A percentile compares a stretch with the other conserved stretches of the same genome.
These are phyloP conservation scores for Cystobasidium slooffiae DNA, from an alignment of 1,284 basidiomycete species.

Conservation along the genomic window DNA sequence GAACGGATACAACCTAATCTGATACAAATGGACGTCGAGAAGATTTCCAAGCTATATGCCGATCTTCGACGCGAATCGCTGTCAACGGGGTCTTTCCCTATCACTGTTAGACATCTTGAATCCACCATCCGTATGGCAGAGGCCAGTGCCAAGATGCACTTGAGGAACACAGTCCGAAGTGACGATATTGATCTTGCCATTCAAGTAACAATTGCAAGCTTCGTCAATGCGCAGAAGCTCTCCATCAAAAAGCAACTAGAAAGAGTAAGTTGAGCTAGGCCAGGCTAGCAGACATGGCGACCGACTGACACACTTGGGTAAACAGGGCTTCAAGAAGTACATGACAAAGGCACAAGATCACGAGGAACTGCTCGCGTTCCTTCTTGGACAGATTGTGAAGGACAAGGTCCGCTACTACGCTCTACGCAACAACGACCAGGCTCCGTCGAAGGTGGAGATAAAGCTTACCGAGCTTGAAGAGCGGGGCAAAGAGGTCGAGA, in stretches of 20 bases:
- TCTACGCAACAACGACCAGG: slow-evolving; percentile 71
- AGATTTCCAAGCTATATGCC: slow-evolving; percentile 90
- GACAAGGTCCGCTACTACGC: slow-evolving; percentile 86
- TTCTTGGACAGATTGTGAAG: slow-evolving; percentile 92
- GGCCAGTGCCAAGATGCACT: slow-evolving; percentile 96
- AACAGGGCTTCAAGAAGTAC: slow-evolving; percentile 92
- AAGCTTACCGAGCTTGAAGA: slow-evolving; percentile 80
- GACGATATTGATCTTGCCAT: slow-evolving; percentile 99
- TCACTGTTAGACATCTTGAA: slow-evolving; percentile 96
- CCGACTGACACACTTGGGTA: neutral
- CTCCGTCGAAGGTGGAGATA: slow-evolving; percentile 69
- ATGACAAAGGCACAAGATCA: slow-evolving; percentile 88
- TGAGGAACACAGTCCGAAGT: slow-evolving; percentile 90
- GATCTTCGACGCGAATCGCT: slow-evolving; percentile 94
- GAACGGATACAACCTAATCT: slow-evolving; percentile 91
- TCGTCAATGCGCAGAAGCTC: slow-evolving; percentile 96
- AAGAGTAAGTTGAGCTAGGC: slow-evolving; percentile 65
- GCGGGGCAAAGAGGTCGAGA: slow-evolving; percentile 91
- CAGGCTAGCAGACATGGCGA: neutral
- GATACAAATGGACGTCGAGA: slow-evolving; percentile 93
- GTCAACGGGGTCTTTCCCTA: slow-evolving; percentile 95
- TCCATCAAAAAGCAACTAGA: slow-evolving; percentile 97
- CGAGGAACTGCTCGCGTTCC: slow-evolving; percentile 91
- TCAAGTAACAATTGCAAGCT: slow-evolving; percentile 90
- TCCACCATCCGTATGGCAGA: slow-evolving; percentile 99